Base-by-base conservation (phyloP, 352 stramenopile genomes). In the Blastocystis sp. region DNA sequence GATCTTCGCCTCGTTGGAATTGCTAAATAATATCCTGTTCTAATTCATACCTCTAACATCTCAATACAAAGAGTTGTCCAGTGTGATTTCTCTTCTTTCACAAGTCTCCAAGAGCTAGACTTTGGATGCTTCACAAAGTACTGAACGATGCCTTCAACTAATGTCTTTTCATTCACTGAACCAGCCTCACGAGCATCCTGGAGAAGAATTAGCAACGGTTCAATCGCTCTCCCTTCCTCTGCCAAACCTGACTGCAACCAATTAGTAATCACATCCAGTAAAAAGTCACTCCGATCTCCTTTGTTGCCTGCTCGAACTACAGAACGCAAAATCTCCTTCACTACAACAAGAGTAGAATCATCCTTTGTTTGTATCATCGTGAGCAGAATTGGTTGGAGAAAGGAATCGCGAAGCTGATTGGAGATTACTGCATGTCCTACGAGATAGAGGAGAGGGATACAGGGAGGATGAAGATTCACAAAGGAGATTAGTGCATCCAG, bases 391-490 rank as follows among this genome's bases (percentile, higher is more conserved):
- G 66, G 30, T 58, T 51, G 66, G 13, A 78, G 66, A 56, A 56
- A 78, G 33, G 33, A 57, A 53, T 78, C 66, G 17, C 17, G 66
- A 6, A 78, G 27, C 24, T 78, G 66, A 53, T 78, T 78, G 17
- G 37, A 59, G 3, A 51, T 35, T 5, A 78, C 37, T 13, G 66
- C 35, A 51, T 78, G 66, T 5, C 37, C 33, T 13, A 78, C 3
- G 33, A 78, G 66, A 78, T 59, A 78, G 22, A 78, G 66, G 37
- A 78, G 27, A 48, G 40, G 40, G 9, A 9, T 9, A 48, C 3
- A 48, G 40, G 40, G 40, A 48, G 40, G 2, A 48, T 48, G 40
- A 17, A 11, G 24, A 0, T 40, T 53, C 7, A 75, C 62, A 75
- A 7, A 75, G 17, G 48, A 44, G 62, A 27, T 17, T 42, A 3